phyloP scores from a whole-genome alignment of 495 filamentous ascomycete species.

The Neurospora intermedia region DNA sequence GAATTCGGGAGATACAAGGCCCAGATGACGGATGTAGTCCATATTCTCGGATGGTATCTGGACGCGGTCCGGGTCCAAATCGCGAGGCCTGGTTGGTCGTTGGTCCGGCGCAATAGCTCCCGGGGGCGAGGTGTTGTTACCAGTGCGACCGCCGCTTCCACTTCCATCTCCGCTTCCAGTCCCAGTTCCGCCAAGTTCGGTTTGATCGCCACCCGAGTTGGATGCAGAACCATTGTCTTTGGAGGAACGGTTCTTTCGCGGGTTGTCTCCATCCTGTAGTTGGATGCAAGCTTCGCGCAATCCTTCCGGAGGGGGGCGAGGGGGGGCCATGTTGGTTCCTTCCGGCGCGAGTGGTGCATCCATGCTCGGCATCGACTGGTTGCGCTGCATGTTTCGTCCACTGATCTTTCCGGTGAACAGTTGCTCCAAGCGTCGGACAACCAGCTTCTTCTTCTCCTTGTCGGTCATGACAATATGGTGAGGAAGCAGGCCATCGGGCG shows the following conservation, averaged over 20 bases:
- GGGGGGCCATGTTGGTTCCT: slow-evolving; percentile 1
- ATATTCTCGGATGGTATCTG: slow-evolving; percentile 63
- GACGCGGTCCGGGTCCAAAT: slow-evolving; percentile 57
- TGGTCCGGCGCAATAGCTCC: slow-evolving; percentile 41
- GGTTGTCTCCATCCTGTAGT: slow-evolving; percentile 23
- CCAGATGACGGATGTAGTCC: slow-evolving; percentile 62
- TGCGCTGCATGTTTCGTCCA: slow-evolving; percentile 12
- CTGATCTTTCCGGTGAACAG: slow-evolving; percentile 63
- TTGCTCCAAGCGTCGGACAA: slow-evolving; percentile 62
- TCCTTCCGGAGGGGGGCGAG: slow-evolving; percentile 11
- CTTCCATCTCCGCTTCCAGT: slow-evolving; percentile 21
- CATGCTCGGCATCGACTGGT: slow-evolving; percentile 12
- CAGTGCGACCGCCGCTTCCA: slow-evolving; percentile 14
- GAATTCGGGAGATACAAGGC: slow-evolving; percentile 42
- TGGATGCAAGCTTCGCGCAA: slow-evolving; percentile 31
- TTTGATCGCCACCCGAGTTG: slow-evolving; percentile 29
- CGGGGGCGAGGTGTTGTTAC: slow-evolving; percentile 32
- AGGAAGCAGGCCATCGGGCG: slow-evolving; percentile 48
- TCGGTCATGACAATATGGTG: slow-evolving; percentile 47
- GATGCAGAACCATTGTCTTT: slow-evolving; percentile 28
- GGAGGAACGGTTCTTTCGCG: slow-evolving; percentile 4
- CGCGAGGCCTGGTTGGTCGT: slow-evolving; percentile 59
- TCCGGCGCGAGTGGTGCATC: slow-evolving; percentile 4
- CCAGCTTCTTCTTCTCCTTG: slow-evolving; percentile 56
- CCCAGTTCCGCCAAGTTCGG: slow-evolving; percentile 25